A percentile compares a stretch with the other conserved stretches of the same genome.
Evolutionary conservation across 2,329 filamentous ascomycete genomes (phyloP).

Genomic region (Botrytis paeoniae): DNA sequence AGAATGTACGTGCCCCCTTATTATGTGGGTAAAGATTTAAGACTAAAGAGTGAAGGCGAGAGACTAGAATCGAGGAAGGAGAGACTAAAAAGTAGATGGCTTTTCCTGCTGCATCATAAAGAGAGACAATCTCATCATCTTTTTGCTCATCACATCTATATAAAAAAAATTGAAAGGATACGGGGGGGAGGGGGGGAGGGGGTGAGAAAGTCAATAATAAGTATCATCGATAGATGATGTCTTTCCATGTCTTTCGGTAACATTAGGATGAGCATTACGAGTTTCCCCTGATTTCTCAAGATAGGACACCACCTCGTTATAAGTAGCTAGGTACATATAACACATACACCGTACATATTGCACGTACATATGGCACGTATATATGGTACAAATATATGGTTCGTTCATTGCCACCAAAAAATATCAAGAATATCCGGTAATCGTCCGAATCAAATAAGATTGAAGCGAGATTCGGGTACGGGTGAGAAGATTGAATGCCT

Average conservation of each 20-base stretch:
- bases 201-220: neutral
- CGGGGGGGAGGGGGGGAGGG: neutral
- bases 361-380: neutral
- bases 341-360: neutral
- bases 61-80: neutral
- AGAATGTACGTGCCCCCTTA: conserved; percentile 4
- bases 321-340: neutral
- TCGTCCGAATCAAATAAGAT: neutral
- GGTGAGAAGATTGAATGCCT: neutral
- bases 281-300: conserved; percentile 5
- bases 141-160: conserved; percentile 8
- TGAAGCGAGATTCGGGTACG: neutral
- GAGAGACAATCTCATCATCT: conserved; percentile 14
- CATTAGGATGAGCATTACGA: conserved; percentile 3
- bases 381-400: neutral
- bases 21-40: neutral
- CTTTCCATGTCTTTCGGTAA: neutral
- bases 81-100: neutral
- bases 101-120: conserved; percentile 1
- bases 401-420: neutral
- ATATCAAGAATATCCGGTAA: neutral
- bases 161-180: neutral
- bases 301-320: neutral
- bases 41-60: neutral
- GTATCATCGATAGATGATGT: neutral